Percentiles rank a stretch among this genome's conserved stretches.
These are phyloP conservation scores for Daldinia vernicosa DNA, from an alignment of 495 filamentous ascomycete species.

Conservation along the genomic window DNA sequence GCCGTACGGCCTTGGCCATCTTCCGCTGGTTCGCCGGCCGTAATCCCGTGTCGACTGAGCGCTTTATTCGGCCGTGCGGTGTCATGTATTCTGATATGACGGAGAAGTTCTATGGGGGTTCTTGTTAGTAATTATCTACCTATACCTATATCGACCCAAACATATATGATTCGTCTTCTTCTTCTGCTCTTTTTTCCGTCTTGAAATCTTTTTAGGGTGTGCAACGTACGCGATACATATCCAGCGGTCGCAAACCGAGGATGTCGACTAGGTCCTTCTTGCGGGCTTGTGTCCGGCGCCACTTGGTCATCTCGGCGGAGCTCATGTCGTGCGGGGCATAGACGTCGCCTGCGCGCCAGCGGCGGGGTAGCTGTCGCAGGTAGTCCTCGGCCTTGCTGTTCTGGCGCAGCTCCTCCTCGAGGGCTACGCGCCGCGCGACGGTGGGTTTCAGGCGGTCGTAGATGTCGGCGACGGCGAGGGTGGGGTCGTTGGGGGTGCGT, in stretches of 20 bases:
- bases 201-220: too few species aligned
- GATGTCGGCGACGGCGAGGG: slow-evolving; percentile 3
- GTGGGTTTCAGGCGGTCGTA: slow-evolving; percentile 21
- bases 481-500: neutral
- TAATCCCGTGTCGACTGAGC: slow-evolving; percentile 75
- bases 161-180: too few species aligned
- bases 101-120: slow-evolving; percentile 77
- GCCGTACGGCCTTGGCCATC: slow-evolving; percentile 89
- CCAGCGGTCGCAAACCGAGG: slow-evolving; percentile 80
- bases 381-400: slow-evolving; percentile 46
- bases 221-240: slow-evolving; percentile 79
- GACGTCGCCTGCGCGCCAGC: slow-evolving; percentile 79
- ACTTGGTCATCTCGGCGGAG: slow-evolving; percentile 75
- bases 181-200: too few species aligned
- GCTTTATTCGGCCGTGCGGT: slow-evolving; percentile 83
- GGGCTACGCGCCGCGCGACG: slow-evolving; percentile 48
- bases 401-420: slow-evolving; percentile 32
- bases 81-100: slow-evolving; percentile 92
- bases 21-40: slow-evolving; percentile 89
- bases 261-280: slow-evolving; percentile 80
- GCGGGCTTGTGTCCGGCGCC: slow-evolving; percentile 48
- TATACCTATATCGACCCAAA: neutral
- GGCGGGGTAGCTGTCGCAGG: slow-evolving; percentile 58
- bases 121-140: neutral
- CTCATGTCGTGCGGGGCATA: slow-evolving; percentile 91